phyloP scores from a whole-genome alignment of 2,329 filamentous ascomycete species.

The Basipetospora chlamydospora region DNA sequence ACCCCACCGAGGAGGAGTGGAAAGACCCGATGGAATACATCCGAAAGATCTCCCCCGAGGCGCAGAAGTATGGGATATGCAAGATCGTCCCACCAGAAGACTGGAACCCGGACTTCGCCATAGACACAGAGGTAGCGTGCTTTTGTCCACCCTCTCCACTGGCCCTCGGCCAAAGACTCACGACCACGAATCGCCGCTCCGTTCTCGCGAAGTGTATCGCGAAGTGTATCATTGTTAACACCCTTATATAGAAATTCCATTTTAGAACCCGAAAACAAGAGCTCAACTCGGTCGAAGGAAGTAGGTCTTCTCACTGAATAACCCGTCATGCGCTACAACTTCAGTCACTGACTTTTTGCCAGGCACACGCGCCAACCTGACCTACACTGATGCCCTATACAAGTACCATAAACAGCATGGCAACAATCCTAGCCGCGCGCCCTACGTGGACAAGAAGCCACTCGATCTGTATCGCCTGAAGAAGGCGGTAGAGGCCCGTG shows the following conservation, averaged over 20 bases:
- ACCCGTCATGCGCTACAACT: neutral
- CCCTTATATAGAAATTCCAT: conserved; percentile 62
- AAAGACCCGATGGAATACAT: conserved; percentile 90
- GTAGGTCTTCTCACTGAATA: conserved; percentile 35
- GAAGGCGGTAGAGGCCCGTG: conserved; percentile 87
- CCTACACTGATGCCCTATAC: conserved; percentile 84
- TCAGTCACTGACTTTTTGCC: conserved; percentile 6
- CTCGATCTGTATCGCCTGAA: conserved; percentile 91
- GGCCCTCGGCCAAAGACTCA: no score
- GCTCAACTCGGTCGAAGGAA: conserved; percentile 95
- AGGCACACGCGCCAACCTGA: conserved; percentile 91
- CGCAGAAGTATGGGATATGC: conserved; percentile 76
- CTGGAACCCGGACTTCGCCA: conserved; percentile 91
- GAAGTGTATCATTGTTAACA: conserved; percentile 8
- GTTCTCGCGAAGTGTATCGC: no score
- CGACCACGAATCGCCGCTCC: no score
- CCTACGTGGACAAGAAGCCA: conserved; percentile 94
- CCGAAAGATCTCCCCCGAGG: conserved; percentile 77
- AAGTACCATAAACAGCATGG: conserved; percentile 98
- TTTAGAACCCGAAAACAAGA: conserved; percentile 94
- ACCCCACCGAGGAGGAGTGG: conserved; percentile 86
- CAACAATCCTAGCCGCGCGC: conserved; percentile 82
- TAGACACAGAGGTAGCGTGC: conserved; percentile 98
- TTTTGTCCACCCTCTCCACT: no score
- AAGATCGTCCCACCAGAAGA: conserved; percentile 88